Evolutionary conservation across 768 basidiomycete species (phyloP).

Genomic region (Sarcodon aspratus): DNA sequence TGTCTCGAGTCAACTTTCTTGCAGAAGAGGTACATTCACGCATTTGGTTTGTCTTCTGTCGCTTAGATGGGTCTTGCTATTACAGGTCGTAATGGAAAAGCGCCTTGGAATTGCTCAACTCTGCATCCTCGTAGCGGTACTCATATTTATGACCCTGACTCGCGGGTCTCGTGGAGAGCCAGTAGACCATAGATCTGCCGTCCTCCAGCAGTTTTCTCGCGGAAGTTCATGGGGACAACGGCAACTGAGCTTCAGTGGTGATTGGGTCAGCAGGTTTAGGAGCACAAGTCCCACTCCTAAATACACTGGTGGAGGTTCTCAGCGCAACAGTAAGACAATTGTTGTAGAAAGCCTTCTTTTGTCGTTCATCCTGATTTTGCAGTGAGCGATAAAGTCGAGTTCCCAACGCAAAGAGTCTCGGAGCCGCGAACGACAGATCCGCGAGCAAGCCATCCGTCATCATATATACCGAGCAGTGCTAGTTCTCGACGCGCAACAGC

Average conservation of each 20-base stretch:
- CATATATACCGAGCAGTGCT: neutral
- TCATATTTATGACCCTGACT: conserved; percentile 81
- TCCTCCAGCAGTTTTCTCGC: neutral
- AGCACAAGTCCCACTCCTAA: conserved; percentile 19
- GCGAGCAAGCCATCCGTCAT: neutral
- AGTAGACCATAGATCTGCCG: conserved; percentile 1
- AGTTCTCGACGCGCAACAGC: neutral
- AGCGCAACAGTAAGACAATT: neutral
- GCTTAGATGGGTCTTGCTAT: neutral
- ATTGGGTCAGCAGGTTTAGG: conserved; percentile 31
- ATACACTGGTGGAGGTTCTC: neutral
- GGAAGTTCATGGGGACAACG: conserved; percentile 36
- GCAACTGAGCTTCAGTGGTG: conserved; percentile 44
- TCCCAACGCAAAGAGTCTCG: neutral
- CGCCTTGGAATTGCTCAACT: conserved; percentile 84
- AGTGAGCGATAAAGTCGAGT: neutral
- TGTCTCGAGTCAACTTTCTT: conserved; percentile 62
- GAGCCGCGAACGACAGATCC: neutral
- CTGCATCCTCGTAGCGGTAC: conserved; percentile 68
- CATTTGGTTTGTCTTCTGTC: neutral
- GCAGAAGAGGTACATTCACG: conserved; percentile 57
- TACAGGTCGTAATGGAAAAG: conserved; percentile 77
- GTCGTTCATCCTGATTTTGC: neutral
- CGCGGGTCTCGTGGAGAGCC: conserved; percentile 46
- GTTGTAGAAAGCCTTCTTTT: neutral